phyloP scores from a whole-genome alignment of 1,284 basidiomycete species.

The Sanguinoderma infundibulare region DNA sequence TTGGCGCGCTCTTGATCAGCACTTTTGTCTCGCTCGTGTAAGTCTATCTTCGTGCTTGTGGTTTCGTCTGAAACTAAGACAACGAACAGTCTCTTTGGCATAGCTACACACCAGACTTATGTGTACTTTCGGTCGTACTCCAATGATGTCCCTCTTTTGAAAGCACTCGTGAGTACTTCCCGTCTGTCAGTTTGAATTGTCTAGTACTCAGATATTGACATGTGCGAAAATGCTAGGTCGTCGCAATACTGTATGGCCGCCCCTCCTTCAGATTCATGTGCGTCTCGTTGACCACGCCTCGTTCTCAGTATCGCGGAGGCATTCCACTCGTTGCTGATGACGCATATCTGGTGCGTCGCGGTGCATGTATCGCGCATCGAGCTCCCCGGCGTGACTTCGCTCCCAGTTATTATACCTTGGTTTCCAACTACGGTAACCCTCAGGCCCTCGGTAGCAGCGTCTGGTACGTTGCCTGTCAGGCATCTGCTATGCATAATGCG shows the following conservation, averaged over 20 bases:
- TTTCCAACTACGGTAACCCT: neutral
- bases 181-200: too few relatives aligned
- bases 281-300: neutral
- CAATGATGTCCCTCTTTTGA: neutral
- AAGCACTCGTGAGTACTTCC: neutral
- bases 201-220: neutral
- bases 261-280: neutral
- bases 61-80: too few relatives aligned
- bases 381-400: neutral
- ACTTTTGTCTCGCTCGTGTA: neutral
- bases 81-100: neutral
- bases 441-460: neutral
- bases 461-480: neutral
- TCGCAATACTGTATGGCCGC: neutral
- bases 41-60: neutral
- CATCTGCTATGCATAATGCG: neutral
- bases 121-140: neutral
- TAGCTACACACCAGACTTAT: neutral
- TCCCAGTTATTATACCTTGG: neutral
- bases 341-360: neutral
- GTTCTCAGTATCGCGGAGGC: neutral
- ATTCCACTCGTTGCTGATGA: neutral
- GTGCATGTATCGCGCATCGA: neutral
- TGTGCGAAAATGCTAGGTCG: neutral
- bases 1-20: constrained; percentile 1